Percentiles rank a stretch among this genome's conserved stretches.
These are phyloP conservation scores for Colletotrichum ledebouriae DNA, from an alignment of 2,329 filamentous ascomycete genomes.

Conservation along the genomic window DNA sequence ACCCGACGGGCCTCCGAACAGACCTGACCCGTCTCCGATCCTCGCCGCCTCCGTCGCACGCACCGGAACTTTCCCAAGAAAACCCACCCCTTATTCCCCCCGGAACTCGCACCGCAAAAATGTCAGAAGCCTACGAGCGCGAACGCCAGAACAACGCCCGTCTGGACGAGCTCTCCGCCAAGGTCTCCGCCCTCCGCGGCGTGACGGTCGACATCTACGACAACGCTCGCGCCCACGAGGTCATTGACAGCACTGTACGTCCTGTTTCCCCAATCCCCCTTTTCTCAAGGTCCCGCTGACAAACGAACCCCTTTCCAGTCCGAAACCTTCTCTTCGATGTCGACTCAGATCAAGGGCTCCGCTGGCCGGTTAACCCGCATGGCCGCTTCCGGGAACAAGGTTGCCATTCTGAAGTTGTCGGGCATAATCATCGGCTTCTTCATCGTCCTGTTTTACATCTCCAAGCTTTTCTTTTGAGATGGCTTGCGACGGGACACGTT, in stretches of 20 bases:
- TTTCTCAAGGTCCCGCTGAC: background rate
- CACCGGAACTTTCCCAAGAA: background rate
- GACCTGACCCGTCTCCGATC: background rate
- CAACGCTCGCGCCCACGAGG: slow-evolving; percentile 87
- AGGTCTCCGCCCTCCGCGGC: slow-evolving; percentile 91
- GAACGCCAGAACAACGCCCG: slow-evolving; percentile 95
- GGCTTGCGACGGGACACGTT: background rate
- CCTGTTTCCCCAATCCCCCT: slow-evolving; percentile 8
- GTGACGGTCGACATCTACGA: slow-evolving; percentile 99
- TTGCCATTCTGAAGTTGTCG: slow-evolving; percentile 90
- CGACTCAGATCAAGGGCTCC: slow-evolving; percentile 84
- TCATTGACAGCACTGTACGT: slow-evolving; percentile 88
- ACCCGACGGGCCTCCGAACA: background rate
- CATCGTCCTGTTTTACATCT: slow-evolving; percentile 81
- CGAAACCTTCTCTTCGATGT: slow-evolving; percentile 93
- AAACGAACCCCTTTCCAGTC: slow-evolving; percentile 61
- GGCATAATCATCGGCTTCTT: slow-evolving; percentile 83
- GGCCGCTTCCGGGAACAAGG: slow-evolving; percentile 90
- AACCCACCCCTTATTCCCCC: no score
- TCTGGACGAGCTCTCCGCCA: slow-evolving; percentile 89
- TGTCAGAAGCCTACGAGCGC: slow-evolving; percentile 84
- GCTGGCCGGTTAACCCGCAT: slow-evolving; percentile 87
- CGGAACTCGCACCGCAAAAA: slow-evolving; percentile 51
- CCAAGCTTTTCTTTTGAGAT: slow-evolving; percentile 71
- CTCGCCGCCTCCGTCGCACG: slow-evolving; percentile 1